Evolutionary conservation across 139 green algal species (phyloP).

Genomic region (Eudorina sp.): DNA sequence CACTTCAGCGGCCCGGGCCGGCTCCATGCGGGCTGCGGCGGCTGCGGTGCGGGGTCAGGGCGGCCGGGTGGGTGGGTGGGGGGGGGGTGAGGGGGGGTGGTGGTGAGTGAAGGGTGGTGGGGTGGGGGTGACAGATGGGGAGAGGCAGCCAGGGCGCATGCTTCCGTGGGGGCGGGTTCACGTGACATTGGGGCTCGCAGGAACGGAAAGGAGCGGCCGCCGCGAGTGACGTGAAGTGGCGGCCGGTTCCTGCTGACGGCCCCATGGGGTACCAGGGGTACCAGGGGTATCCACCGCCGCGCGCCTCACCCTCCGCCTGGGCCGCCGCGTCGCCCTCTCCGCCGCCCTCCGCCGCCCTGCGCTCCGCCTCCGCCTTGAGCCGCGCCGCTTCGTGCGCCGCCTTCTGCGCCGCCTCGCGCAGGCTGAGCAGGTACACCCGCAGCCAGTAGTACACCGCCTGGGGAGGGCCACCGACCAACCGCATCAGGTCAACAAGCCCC

Average conservation of each 20-base stretch:
- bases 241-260: too few species aligned
- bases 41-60: too few species aligned
- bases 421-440: slow-evolving; percentile 85
- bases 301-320: background rate
- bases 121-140: too few species aligned
- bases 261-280: too few species aligned
- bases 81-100: background rate
- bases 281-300: background rate
- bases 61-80: background rate
- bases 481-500: too few species aligned
- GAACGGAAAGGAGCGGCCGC: too few species aligned
- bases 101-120: background rate
- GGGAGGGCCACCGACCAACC: too few species aligned
- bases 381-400: slow-evolving; percentile 61
- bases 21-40: slow-evolving; percentile 15
- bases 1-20: slow-evolving; percentile 42
- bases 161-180: too few species aligned
- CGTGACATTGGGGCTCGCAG: too few species aligned
- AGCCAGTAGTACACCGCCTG: slow-evolving; percentile 95
- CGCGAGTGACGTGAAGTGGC: too few species aligned
- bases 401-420: slow-evolving; percentile 77
- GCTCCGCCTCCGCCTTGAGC: slow-evolving; percentile 34
- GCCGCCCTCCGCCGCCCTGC: slow-evolving; percentile 40
- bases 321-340: background rate
- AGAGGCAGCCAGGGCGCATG: too few species aligned